Conservation (phyloP, 1,284 basidiomycete genomes). For the Cutaneotrichosporon daszewskae region DNA sequence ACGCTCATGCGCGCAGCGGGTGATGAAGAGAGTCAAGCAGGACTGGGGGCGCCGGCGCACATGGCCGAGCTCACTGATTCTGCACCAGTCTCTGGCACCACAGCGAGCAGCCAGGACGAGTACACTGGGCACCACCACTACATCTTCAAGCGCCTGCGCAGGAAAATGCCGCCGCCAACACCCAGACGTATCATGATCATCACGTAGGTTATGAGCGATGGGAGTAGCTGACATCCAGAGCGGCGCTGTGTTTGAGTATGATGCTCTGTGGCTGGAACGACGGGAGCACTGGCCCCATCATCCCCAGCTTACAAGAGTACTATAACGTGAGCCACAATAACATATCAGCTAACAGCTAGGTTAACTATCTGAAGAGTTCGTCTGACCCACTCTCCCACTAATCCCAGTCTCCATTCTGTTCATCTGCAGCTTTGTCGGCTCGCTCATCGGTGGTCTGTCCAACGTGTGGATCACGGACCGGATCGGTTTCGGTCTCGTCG, state of each 20-base stretch:
- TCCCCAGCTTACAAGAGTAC: conserved; percentile 16
- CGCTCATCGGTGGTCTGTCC: conserved; percentile 13
- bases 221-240: conserved; percentile 1
- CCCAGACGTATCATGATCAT: neutral
- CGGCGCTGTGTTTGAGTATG: conserved; percentile 13
- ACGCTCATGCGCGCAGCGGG: too few species aligned
- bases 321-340: conserved; percentile 16
- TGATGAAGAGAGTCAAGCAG: too few species aligned
- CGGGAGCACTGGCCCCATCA: conserved; percentile 13
- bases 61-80: too few species aligned
- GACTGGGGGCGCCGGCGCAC: too few species aligned
- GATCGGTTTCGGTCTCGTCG: conserved; percentile 59
- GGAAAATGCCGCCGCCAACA: conserved; percentile 4
- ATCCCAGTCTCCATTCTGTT: conserved; percentile 14
- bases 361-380: conserved; percentile 18
- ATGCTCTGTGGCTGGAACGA: conserved; percentile 18
- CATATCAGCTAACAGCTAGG: conserved; percentile 4
- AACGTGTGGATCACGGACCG: conserved; percentile 57
- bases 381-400: neutral
- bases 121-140: conserved; percentile 7
- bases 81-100: too few species aligned
- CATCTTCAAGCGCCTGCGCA: conserved; percentile 11
- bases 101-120: too few species aligned
- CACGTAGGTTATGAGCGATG: neutral
- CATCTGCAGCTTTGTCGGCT: conserved; percentile 9